Conservation (phyloP, 23 red algal genomes). For the Gracilariopsis chorda region DNA sequence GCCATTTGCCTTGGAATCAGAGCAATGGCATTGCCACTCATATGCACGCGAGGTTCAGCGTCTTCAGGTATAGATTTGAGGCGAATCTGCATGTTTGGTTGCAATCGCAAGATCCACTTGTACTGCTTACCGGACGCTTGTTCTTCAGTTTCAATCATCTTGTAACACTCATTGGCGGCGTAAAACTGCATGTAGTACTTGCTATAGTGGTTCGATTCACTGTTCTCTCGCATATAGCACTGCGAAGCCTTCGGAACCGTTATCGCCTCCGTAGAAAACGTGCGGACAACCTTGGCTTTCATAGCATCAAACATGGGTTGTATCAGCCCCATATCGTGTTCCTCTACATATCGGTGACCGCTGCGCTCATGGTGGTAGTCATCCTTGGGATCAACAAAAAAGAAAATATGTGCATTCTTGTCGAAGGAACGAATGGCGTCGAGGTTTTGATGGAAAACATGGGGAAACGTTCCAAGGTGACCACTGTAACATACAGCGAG, state of each 20-base stretch:
- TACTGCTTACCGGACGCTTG: neutral
- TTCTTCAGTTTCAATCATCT: constrained; percentile 16
- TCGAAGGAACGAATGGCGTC: constrained; percentile 8
- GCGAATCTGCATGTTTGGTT: constrained; percentile 42
- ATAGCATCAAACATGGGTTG: constrained; percentile 32
- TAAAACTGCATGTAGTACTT: constrained; percentile 41
- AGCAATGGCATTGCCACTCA: constrained; percentile 51
- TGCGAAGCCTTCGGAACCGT: neutral
- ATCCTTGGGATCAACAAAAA: constrained; percentile 37
- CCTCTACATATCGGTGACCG: neutral
- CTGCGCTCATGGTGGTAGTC: constrained; percentile 47
- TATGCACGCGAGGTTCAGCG: constrained; percentile 22
- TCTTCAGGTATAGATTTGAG: neutral
- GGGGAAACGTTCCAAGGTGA: constrained; percentile 20
- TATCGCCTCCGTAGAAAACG: neutral
- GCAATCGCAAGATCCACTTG: constrained; percentile 53
- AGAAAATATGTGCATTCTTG: constrained; percentile 26
- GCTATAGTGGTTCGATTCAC: constrained; percentile 3
- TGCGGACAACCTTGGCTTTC: constrained; percentile 1
- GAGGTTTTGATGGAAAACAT: constrained; percentile 41
- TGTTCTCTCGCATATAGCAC: neutral
- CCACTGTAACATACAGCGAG: constrained; percentile 57
- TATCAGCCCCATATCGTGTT: constrained; percentile 27
- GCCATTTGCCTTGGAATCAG: constrained; percentile 28
- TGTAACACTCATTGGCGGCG: constrained; percentile 34